These are phyloP conservation scores for Pyrenula aspistea DNA, from an alignment of 495 filamentous ascomycete genomes.

Conservation along the genomic window DNA sequence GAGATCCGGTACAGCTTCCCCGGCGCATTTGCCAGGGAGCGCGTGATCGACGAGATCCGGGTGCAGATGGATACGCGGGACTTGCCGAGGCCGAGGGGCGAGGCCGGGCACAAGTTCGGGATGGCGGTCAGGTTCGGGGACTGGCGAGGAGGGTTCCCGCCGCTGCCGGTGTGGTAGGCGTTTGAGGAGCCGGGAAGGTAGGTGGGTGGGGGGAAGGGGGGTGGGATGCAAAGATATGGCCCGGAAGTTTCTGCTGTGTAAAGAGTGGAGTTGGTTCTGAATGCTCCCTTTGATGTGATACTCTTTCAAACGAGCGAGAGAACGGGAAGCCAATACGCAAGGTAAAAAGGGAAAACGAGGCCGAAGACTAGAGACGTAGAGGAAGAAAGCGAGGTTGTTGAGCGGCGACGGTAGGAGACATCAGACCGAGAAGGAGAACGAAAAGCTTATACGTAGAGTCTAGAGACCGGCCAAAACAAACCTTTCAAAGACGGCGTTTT, in stretches of 20 bases:
- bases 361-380: background rate
- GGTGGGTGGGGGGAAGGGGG: too few relatives aligned
- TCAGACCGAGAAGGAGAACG: background rate
- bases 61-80: too few relatives aligned
- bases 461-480: background rate
- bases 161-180: background rate
- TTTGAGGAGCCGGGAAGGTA: background rate
- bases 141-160: too few relatives aligned
- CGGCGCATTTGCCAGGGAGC: too few relatives aligned
- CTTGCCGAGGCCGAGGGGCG: too few relatives aligned
- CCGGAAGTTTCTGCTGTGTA: background rate
- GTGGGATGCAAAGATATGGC: too few relatives aligned
- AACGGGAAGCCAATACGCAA: background rate
- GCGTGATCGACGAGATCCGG: too few relatives aligned
- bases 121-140: too few relatives aligned
- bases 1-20: too few relatives aligned
- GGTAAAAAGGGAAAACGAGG: background rate
- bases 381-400: background rate
- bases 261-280: background rate
- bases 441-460: background rate
- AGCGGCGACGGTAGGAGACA: background rate
- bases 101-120: too few relatives aligned
- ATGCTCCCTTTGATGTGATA: background rate
- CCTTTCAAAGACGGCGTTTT: background rate
- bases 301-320: background rate